Percentiles rank a stretch among this genome's conserved stretches.
Evolutionary conservation across 805 yeast species (phyloP).

Genomic region (Starmerella stigmatis): DNA sequence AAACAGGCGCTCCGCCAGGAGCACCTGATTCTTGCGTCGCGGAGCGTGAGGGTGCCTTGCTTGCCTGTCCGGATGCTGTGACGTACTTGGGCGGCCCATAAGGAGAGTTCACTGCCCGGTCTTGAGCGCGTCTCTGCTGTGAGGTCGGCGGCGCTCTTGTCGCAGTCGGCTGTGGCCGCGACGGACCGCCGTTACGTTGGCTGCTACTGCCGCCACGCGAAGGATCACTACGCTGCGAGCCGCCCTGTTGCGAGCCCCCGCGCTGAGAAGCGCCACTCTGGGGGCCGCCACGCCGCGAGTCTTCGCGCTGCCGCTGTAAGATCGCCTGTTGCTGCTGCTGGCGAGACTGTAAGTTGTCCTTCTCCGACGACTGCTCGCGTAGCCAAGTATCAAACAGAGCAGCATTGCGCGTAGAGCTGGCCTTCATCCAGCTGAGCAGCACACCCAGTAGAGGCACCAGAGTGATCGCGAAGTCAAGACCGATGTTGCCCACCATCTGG

Average conservation of each 20-base stretch:
- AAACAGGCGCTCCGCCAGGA: too few species aligned
- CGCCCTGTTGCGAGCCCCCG: too few species aligned
- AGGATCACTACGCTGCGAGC: too few species aligned
- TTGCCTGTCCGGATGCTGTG: too few species aligned
- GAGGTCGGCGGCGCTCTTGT: not conserved
- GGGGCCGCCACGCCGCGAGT: too few species aligned
- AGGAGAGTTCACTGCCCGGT: not conserved
- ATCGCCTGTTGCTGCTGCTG: slow-evolving; percentile 17
- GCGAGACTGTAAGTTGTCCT: not conserved
- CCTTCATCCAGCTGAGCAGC: slow-evolving; percentile 68
- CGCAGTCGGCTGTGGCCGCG: not conserved
- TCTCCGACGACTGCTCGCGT: slow-evolving; percentile 21
- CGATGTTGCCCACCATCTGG: slow-evolving; percentile 65
- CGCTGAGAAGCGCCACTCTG: too few species aligned
- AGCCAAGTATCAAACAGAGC: slow-evolving; percentile 56
- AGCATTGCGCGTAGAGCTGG: slow-evolving; percentile 83
- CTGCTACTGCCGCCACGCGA: too few species aligned
- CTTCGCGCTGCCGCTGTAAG: not conserved
- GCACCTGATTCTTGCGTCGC: too few species aligned
- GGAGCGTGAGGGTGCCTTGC: too few species aligned
- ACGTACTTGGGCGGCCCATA: too few species aligned
- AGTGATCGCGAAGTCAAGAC: slow-evolving; percentile 61
- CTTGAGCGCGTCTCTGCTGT: not conserved
- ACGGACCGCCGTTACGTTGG: too few species aligned
- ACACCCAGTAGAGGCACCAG: slow-evolving; percentile 75